These are phyloP conservation scores for Auxenochlorella pyrenoidosa DNA, from an alignment of 139 green algal genomes.

Conservation along the genomic window DNA sequence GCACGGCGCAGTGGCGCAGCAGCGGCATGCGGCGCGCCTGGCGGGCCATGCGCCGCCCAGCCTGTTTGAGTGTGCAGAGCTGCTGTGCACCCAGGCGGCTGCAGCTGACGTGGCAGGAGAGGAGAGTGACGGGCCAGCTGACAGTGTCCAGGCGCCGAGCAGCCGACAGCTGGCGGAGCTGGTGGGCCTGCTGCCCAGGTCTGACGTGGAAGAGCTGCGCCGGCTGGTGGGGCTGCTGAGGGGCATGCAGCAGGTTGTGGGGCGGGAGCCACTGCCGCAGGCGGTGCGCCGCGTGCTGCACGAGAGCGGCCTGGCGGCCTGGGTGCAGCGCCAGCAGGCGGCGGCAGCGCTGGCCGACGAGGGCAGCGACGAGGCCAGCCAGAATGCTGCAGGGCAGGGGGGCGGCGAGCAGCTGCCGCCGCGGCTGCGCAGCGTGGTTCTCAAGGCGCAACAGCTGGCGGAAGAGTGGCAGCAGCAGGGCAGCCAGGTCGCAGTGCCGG, in stretches of 20 bases:
- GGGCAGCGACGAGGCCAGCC: not conserved
- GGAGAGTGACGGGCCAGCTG: too few relatives aligned
- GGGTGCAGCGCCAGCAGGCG: not conserved
- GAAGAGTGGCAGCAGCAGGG: not conserved
- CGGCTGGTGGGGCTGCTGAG: conserved; percentile 14
- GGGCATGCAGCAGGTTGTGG: not conserved
- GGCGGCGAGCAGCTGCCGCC: not conserved
- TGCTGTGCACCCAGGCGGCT: conserved; percentile 13
- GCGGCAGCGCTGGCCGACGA: not conserved
- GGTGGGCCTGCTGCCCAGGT: not conserved
- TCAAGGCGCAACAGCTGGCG: not conserved
- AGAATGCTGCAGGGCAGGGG: not conserved
- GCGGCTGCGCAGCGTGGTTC: not conserved
- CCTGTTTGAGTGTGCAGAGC: conserved; percentile 25
- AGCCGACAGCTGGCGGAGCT: not conserved
- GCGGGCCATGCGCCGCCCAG: not conserved
- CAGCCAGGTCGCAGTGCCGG: not conserved
- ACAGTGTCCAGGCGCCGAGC: not conserved
- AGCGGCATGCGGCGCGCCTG: not conserved
- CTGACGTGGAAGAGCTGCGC: not conserved
- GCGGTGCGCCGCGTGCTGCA: conserved; percentile 6
- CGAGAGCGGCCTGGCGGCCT: conserved; percentile 11
- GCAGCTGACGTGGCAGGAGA: not conserved
- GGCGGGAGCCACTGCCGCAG: conserved; percentile 10
- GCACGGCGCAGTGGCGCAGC: not conserved